Evolutionary conservation across 345 rosid genomes (phyloP), one percentile per base, ranked within the genome.

Genomic region (Camelina hispida): DNA sequence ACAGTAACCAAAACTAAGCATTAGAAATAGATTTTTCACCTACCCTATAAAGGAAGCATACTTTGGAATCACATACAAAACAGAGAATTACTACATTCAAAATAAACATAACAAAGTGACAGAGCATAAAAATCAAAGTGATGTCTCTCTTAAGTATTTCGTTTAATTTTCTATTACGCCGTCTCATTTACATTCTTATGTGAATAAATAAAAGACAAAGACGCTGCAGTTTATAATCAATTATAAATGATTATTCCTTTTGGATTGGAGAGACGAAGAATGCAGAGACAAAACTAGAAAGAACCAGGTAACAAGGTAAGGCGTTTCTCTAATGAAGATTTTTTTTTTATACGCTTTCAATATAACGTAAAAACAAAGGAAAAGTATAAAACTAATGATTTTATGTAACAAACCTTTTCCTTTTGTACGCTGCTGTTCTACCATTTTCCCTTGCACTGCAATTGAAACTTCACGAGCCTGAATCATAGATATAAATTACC

Each of bases 401-500:
- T 55, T 16, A 6, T 5, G 22, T 38, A 65, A 46, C 81, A 65
- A 47, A 96, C 99, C 98, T 96, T 86, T 96, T 80, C 98, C 85
- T 82, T 88, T 93, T 86, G 85, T 88, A 18, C 98, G 98, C 82
- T 96, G 99, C 53, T 69, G 88, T 79, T 96, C 99, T 55, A 96
- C 97, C 77, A 84, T 80, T 81, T 96, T 91, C 42, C 98, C 97
- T 78, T 91, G 98, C 54, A 82, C 88, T 32, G 87, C 86, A 83
- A 91, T 89, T 75, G 87, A 91, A 73, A 88, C 98, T 71, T 96
- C 99, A 43, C 98, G 98, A 75, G 95, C 96, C 99, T 96, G 89
- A 60, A 67, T 61, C 50, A 67, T 16, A 72, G 15, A 61, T 17
- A 34, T 25, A 72, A 67, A 67, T 52, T 6, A 67, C 76, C 47